Percentiles rank a stretch among this genome's conserved stretches.
Evolutionary conservation across 768 basidiomycete species (phyloP).

Genomic region (Boletus speciosus): DNA sequence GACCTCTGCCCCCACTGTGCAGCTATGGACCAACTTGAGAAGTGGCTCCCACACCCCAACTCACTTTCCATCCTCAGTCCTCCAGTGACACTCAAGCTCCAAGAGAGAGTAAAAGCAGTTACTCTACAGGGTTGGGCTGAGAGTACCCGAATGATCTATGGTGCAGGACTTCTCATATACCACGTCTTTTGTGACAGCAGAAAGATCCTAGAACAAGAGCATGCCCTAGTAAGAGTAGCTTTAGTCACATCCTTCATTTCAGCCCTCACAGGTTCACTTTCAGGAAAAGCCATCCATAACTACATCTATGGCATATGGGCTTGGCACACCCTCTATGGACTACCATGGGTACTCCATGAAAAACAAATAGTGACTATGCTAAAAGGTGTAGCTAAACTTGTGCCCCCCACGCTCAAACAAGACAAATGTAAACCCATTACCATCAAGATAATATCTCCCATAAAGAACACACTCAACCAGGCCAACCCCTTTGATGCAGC

Average conservation of each 20-base stretch:
- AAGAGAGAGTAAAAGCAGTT: not conserved
- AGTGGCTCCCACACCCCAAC: not conserved
- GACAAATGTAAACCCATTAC: not conserved
- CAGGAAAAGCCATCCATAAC: not conserved
- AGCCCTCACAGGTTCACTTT: not conserved
- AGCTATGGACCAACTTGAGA: not conserved
- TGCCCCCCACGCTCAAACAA: not conserved
- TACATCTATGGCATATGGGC: not conserved
- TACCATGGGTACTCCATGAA: not conserved
- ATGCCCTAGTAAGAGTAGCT: accelerated
- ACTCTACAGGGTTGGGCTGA: not conserved
- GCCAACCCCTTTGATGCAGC: not conserved
- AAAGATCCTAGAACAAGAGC: not conserved
- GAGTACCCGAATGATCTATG: not conserved
- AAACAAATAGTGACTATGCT: not conserved
- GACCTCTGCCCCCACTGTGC: not conserved
- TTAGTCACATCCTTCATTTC: not conserved
- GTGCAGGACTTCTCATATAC: not conserved
- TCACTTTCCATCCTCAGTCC: not conserved
- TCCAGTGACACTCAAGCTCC: not conserved
- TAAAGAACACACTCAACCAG: not conserved
- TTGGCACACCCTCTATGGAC: not conserved
- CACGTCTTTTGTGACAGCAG: not conserved
- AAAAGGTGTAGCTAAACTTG: not conserved
- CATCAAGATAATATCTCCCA: not conserved